Base-by-base conservation (phyloP, 2,329 filamentous ascomycete species). In the Helicocarpus griseus region DNA sequence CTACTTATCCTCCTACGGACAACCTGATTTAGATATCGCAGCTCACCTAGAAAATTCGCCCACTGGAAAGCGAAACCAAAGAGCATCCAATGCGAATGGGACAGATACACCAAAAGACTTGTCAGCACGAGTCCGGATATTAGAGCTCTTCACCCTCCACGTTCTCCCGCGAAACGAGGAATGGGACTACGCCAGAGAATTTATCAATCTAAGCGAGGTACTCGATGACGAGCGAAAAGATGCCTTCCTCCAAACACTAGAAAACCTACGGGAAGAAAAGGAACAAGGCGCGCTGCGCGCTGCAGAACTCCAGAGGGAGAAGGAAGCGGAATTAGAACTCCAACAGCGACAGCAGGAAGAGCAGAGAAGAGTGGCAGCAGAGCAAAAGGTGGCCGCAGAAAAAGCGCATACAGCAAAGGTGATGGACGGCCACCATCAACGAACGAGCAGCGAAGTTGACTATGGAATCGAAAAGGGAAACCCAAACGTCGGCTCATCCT, bases 61-160 rank as follows among this genome's bases (percentile, higher is more conserved):
- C 2, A 56, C 59, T n/a, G 62, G 57, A 7, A 58, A 59, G 9
- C 60, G 62, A 29, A 68, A 60, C 56, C 68, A 56, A 45, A 70
- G 61, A 54, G 63, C 69, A 29, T 64, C 64, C 4, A 60, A 59
- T 69, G 62, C 63, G 4, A 81, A 79, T 54, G 88, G 87, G 53
- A 83, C 89, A 38, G 83, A 89, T 63, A 94, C 89, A 0, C 89
- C 89, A 0, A 82, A 87, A 56, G 89, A 95, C 64, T 79, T 95
- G 33, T 85, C 87, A 59, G 83, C 88, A 4, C 80, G 89, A 43
- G 83, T 96, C 57, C 95, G 94, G 72, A 87, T 98, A 39, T 80
- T 98, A 48, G 93, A 98, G 70, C 77, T 98, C 7, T 98, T 96
- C 68, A 94, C 89, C 1, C 78, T 98, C 4, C 93, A 98, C 64